phyloP scores from a whole-genome alignment of 208 protist species.

The Entamoeba nuttalli region DNA sequence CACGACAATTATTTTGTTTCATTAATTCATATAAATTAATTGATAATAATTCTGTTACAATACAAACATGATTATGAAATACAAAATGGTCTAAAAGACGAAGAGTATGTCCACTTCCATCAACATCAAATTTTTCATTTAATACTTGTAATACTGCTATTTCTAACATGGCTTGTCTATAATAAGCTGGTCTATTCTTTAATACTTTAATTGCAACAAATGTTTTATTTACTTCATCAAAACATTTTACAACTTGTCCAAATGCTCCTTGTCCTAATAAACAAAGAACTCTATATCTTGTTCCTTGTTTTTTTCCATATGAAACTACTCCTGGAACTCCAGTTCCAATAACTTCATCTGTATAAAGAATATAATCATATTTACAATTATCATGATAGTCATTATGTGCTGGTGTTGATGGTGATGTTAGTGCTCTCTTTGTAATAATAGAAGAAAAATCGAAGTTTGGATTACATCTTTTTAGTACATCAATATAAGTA shows the following conservation, averaged over 20 bases:
- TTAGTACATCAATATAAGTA: not conserved
- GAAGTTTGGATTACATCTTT: not conserved
- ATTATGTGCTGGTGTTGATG: not conserved
- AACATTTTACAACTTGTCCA: conserved; percentile 62
- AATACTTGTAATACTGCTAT: conserved; percentile 25
- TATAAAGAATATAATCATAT: not conserved
- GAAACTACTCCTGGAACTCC: not conserved
- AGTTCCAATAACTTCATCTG: not conserved
- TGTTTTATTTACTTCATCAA: conserved; percentile 17
- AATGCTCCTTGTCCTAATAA: conserved; percentile 61
- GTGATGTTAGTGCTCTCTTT: not conserved
- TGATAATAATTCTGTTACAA: conserved; percentile 61
- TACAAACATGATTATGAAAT: conserved; percentile 36
- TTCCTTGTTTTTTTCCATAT: not conserved
- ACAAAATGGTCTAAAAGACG: conserved; percentile 10
- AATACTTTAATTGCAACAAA: conserved; percentile 33
- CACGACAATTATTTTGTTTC: conserved; percentile 52
- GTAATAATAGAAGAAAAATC: not conserved
- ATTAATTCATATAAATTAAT: conserved; percentile 70
- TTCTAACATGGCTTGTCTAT: conserved; percentile 29
- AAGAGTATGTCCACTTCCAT: not conserved
- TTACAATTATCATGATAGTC: not conserved
- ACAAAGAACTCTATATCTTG: not conserved
- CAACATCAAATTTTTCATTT: not conserved
- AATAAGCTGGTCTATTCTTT: conserved; percentile 36